Evolutionary conservation across 352 stramenopile genomes (phyloP), one percentile per base, ranked within the genome.

Genomic region (Globisporangium cystogenes): DNA sequence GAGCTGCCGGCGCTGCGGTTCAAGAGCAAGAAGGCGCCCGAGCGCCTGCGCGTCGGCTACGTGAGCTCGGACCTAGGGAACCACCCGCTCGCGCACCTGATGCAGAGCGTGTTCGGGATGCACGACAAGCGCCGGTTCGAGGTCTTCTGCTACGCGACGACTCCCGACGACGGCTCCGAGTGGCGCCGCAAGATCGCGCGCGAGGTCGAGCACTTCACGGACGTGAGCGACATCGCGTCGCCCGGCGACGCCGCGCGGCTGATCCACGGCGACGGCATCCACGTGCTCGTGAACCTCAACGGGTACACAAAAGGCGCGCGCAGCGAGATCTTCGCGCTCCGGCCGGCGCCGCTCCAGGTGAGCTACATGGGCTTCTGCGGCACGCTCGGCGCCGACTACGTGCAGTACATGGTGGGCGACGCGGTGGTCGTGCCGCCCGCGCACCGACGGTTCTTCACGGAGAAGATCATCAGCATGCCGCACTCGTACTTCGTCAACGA

Each of bases 401-500:
- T 97, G 29, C 75, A 98, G 55, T 98, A 97, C 72, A 87, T 97
- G 68, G 77, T 98, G 6, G 83, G 76, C 11, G 92, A 98, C 54
- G 69, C 74, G 4, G 70, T 76, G 1, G 79, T 96, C 15, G 72
- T 96, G 15, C 90, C 88, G 4, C 59, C 49, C 0, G 67, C 76
- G 40, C 75, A 76, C 64, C 76, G 68, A n/a, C 65, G 55, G 18
- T 90, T 60, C 68, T 97, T 95, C 53, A 87, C 73, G 0, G 89
- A 98, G 72, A 92, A 95, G 59, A 81, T 96, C 16, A 80, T 98
- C 49, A 82, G 82, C 48, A 94, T 98, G 79, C 93, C 93, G 42
- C 82, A 96, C 68, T 91, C 76, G 60, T 97, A 97, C 67, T 93
- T 97, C 51, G 88, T 97, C 41, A 97, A 97, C 63, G 90, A 97